These are phyloP conservation scores for Coemansia sp. DNA, from an alignment of 192 early-diverging fungal genomes.

Conservation along the genomic window DNA sequence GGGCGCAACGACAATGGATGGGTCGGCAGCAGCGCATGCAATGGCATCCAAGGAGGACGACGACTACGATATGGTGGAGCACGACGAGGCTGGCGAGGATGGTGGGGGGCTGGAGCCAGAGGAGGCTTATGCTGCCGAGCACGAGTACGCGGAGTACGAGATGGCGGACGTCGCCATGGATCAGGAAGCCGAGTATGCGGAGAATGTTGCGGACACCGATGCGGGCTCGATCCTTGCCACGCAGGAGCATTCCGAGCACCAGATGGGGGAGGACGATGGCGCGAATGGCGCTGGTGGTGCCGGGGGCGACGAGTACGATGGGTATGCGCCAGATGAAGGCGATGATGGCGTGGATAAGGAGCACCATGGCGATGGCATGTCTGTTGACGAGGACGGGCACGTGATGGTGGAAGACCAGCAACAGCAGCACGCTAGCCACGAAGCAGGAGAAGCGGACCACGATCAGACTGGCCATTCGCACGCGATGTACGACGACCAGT, in stretches of 20 bases:
- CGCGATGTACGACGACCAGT: slow-evolving; percentile 32
- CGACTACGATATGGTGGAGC: slow-evolving; percentile 24
- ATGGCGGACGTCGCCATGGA: slow-evolving; percentile 37
- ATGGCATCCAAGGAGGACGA: slow-evolving; percentile 8
- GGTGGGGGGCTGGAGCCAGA: not conserved
- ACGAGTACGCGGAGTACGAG: slow-evolving; percentile 37
- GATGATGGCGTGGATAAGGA: slow-evolving; percentile 3
- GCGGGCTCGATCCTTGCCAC: slow-evolving; percentile 42
- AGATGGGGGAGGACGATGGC: slow-evolving; percentile 16
- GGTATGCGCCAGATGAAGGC: slow-evolving; percentile 12
- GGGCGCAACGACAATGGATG: slow-evolving; percentile 9
- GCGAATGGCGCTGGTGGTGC: not conserved
- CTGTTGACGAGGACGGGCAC: slow-evolving; percentile 19
- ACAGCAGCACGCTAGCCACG: slow-evolving; percentile 10
- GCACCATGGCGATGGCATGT: slow-evolving; percentile 11
- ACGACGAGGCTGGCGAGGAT: slow-evolving; percentile 9
- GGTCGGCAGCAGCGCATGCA: not conserved
- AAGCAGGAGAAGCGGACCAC: not conserved
- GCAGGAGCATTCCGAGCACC: slow-evolving; percentile 38
- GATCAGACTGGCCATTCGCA: slow-evolving; percentile 10
- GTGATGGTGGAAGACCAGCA: slow-evolving; percentile 8
- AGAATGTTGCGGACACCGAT: slow-evolving; percentile 23
- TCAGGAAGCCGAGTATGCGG: slow-evolving; percentile 23
- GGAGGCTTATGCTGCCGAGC: slow-evolving; percentile 31
- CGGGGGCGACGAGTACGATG: slow-evolving; percentile 6